A percentile compares a stretch with the other conserved stretches of the same genome.
phyloP scores from a whole-genome alignment of 2,329 filamentous ascomycete genomes.

The Ciborinia camelliae region DNA sequence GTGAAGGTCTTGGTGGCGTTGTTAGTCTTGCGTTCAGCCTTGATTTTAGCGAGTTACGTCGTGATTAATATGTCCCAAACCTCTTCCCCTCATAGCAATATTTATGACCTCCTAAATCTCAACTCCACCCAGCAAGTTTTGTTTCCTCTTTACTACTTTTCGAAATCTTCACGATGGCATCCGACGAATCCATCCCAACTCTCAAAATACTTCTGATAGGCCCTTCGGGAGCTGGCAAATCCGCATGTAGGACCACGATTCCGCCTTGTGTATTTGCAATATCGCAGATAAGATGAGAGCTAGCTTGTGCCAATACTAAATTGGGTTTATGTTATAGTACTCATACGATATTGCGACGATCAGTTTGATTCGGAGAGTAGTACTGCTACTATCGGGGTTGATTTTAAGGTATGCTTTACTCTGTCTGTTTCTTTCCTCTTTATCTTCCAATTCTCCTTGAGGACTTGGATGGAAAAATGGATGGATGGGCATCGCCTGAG shows the following conservation, averaged over 20 bases:
- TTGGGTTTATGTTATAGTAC: slow-evolving; percentile 39
- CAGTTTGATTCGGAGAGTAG: slow-evolving; percentile 54
- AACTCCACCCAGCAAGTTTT: background rate
- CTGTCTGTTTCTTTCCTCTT: background rate
- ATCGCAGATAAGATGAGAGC: slow-evolving; percentile 6
- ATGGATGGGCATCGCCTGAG: background rate
- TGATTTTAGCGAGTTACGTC: slow-evolving; percentile 21
- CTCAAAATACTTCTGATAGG: slow-evolving; percentile 56
- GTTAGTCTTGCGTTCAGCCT: slow-evolving; percentile 6
- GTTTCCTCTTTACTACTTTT: background rate
- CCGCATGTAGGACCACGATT: slow-evolving; percentile 40
- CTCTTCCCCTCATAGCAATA: background rate
- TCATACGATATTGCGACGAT: slow-evolving; percentile 55
- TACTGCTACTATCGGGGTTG: slow-evolving; percentile 55
- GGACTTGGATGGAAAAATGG: background rate
- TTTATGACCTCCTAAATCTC: background rate
- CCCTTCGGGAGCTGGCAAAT: slow-evolving; percentile 54
- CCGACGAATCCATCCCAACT: slow-evolving; percentile 47
- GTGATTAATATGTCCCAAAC: slow-evolving; percentile 11
- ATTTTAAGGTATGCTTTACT: slow-evolving; percentile 49
- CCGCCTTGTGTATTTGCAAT: slow-evolving; percentile 15
- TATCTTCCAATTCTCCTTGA: too few relatives aligned
- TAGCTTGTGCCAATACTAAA: background rate
- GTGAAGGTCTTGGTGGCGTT: slow-evolving; percentile 9
- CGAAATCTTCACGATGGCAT: slow-evolving; percentile 39